Evolutionary conservation across 176 grass and related monocot genomes (phyloP).

Genomic region (Oropetium thomaeum): DNA sequence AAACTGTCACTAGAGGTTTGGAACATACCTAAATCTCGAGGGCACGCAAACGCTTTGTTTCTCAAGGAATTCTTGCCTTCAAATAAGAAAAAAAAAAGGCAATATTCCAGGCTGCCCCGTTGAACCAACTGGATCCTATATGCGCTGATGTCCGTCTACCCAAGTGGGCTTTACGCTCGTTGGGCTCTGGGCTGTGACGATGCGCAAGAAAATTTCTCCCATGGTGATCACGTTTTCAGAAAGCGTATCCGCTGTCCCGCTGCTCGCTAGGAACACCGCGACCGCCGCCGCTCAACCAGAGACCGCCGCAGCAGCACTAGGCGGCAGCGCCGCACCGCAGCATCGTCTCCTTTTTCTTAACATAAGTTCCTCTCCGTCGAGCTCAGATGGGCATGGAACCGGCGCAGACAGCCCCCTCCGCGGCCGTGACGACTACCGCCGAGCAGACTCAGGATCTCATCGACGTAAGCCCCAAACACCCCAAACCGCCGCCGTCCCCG

Average conservation of each 20-base stretch:
- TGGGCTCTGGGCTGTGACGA: no score
- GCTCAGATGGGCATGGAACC: slow-evolving; percentile 38
- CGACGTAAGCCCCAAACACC: slow-evolving; percentile 38
- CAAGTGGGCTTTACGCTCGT: no score
- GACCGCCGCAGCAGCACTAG: slow-evolving; percentile 6
- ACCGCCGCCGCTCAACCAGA: slow-evolving; percentile 7
- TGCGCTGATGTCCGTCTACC: no score
- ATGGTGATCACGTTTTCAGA: no score
- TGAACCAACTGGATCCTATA: no score
- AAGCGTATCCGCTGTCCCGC: neutral
- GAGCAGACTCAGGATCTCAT: slow-evolving; percentile 54
- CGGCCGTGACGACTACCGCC: neutral
- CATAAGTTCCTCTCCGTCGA: neutral
- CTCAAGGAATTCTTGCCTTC: no score
- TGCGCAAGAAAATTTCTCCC: neutral
- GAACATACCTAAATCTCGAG: no score
- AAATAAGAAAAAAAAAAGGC: no score
- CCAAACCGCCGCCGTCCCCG: neutral
- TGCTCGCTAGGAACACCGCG: neutral
- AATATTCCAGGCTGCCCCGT: no score
- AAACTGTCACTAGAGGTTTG: no score
- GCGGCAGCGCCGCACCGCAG: neutral
- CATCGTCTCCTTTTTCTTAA: neutral
- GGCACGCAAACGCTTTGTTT: no score
- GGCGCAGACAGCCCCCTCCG: slow-evolving; percentile 11